A percentile compares a stretch with the other conserved stretches of the same genome.
phyloP scores from a whole-genome alignment of 805 yeast genomes.

The Pichia membranifaciens region DNA sequence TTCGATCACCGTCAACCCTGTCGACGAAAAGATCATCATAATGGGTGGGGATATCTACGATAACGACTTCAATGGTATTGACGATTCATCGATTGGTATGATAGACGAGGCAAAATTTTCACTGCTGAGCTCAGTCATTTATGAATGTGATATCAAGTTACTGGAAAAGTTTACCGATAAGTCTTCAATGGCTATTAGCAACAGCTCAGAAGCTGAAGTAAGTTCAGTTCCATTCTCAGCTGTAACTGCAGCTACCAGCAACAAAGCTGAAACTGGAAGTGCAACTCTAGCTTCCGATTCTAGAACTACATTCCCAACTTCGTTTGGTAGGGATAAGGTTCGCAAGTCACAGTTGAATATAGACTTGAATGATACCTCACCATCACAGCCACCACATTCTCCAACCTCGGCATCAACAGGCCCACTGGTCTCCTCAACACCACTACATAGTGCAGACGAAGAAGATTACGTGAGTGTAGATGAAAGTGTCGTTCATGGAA shows the following conservation, averaged over 20 bases:
- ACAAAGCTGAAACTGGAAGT: too few species aligned
- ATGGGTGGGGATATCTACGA: constrained; percentile 92
- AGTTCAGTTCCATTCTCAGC: too few species aligned
- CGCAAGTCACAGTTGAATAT: constrained; percentile 12
- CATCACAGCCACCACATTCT: background rate
- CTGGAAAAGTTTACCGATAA: constrained; percentile 26
- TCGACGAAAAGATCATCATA: constrained; percentile 62
- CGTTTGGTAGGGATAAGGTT: background rate
- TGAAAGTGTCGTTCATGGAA: background rate
- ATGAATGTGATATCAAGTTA: constrained; percentile 30
- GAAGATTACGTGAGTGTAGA: background rate
- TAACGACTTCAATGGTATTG: constrained; percentile 33
- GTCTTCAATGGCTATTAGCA: background rate
- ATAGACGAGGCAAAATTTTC: constrained; percentile 30
- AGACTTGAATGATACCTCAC: constrained; percentile 11
- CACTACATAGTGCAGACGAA: background rate
- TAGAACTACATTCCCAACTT: background rate
- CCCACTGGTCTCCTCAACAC: constrained; percentile 7
- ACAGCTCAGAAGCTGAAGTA: too few species aligned
- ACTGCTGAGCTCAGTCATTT: constrained; percentile 30
- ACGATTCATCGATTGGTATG: constrained; percentile 17
- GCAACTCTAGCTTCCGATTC: too few species aligned
- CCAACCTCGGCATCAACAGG: background rate
- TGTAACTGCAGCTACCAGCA: too few species aligned
- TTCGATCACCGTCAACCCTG: constrained; percentile 66